Base-by-base conservation (phyloP, 2,329 filamentous ascomycete species). In the Sporothrix variecibatus region DNA sequence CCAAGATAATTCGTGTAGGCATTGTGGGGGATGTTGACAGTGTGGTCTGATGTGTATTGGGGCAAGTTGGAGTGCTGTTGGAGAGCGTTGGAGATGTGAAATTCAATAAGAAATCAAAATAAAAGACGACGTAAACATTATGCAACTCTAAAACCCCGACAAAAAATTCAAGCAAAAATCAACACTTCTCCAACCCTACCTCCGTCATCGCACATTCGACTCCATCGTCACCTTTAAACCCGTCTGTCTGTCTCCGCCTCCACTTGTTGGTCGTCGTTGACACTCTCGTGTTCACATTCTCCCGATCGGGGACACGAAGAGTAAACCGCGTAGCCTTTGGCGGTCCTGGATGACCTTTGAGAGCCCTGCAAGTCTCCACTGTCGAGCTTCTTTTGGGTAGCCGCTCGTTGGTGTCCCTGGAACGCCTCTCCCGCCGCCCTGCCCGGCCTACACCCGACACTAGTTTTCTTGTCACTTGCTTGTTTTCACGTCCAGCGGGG, bases 1-100 rank as follows among this genome's bases (percentile, higher is more conserved):
- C 68, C 20, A 71, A 38, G 34, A 71, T 71, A 34, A 71, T 71
- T 20, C 68, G 68, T n/a, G 68, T 71, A 20, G 67, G 67, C 67
- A 70, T 70, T 12, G 11, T 56, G 49, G 34, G 26, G 11, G 20
- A 46, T 1, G 60, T 11, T n/a, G n/a, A n/a, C n/a, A n/a, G n/a
- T 64, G 31, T 23, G 43, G 11, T n/a, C n/a, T n/a, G 43, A 46
- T 46, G 8, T 46, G 43, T 53, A 20, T 20, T n/a, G 17, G 15
- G 17, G 17, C 11, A 51, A 51, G 49, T 51, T 51, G 7, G 49
- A 51, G 9, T 58, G 53, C 12, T 58, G 23, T 11, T 15, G 53
- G 23, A 5, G 40, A 43, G 15, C 8, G 40, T 43, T 43, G 40
- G 11, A 43, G 11, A 43, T 43, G 11, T 43, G 40, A 8, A 38